Evolutionary conservation across 805 yeast species (phyloP), one percentile per base, ranked within the genome.

Genomic region (Priceomyces medius): DNA sequence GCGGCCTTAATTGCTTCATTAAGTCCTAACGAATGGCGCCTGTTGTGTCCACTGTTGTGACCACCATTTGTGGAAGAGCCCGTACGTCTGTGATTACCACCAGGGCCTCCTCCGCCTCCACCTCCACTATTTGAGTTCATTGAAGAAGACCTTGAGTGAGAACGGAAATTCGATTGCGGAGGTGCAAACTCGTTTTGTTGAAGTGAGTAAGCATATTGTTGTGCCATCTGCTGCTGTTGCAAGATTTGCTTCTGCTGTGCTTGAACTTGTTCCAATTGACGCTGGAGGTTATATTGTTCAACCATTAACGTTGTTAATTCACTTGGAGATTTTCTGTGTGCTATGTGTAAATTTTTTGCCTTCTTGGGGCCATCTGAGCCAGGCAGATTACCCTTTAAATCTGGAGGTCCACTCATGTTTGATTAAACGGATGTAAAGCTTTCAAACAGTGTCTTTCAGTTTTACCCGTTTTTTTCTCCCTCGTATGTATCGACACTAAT

Each of bases 281-380:
- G 89, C 64, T 93, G 97, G 44, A 93, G 74, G 43, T 84, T 82
- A 59, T 85, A 80, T 58, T 86, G 95, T 64, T 91, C 98, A 55
- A 88, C 83, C 96, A 91, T 91, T 49, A 91, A 71, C 41, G 85
- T 85, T 2, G 98, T 91, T 60, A 93, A 73, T 61, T 93, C 99
- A 51, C 90, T 81, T n/a, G 97, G 97, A 2, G 97, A 85, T 46
- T 96, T 78, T 56, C 98, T 79, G 57, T 93, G 98, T n/a, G 98
- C 98, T 49, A 91, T 89, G 66, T 89, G 95, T 45, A 93, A 57
- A 51, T 64, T 68, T 39, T 58, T 62, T 2, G 68, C 64, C 43
- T 62, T 63, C 49, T 59, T 61, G 23, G 45, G 27, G 18, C 43
- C 50, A 14, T 12, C 34, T 7, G 32, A 20, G 4, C 37, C 40